Evolutionary conservation across 2,329 filamentous ascomycete genomes (phyloP).

Genomic region (Fusarium sp.): DNA sequence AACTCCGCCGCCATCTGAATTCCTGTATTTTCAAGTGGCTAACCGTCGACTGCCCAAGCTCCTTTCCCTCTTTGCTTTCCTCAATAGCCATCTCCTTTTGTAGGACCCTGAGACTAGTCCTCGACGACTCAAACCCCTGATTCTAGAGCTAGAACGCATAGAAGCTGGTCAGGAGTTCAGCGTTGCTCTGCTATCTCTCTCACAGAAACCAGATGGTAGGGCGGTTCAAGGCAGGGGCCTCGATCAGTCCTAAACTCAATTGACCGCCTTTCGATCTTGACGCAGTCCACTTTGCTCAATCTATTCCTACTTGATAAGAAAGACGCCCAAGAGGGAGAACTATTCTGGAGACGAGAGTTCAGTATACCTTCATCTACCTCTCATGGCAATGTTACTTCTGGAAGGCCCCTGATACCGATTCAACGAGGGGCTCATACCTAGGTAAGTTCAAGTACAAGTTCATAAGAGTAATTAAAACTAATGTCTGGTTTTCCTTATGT

Average conservation of each 20-base stretch:
- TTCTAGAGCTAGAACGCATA: not conserved
- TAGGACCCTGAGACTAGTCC: not conserved
- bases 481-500: not conserved
- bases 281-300: not conserved
- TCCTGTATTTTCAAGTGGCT: not conserved
- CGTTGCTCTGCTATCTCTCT: not conserved
- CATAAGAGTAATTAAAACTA: too few relatives aligned
- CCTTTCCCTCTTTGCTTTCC: not conserved
- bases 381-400: not conserved
- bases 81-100: not conserved
- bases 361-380: too few relatives aligned
- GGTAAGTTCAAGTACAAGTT: too few relatives aligned
- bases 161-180: not conserved
- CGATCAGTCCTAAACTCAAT: not conserved
- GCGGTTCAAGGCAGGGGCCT: not conserved
- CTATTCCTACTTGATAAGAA: not conserved
- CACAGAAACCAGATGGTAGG: not conserved
- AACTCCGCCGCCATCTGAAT: not conserved
- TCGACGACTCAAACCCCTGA: not conserved
- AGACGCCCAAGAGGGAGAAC: too few relatives aligned
- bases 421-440: not conserved
- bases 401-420: not conserved
- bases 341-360: not conserved
- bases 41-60: not conserved
- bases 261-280: too few relatives aligned